These are phyloP conservation scores for Lyophyllum atratum DNA, from an alignment of 768 basidiomycete species.

Conservation along the genomic window DNA sequence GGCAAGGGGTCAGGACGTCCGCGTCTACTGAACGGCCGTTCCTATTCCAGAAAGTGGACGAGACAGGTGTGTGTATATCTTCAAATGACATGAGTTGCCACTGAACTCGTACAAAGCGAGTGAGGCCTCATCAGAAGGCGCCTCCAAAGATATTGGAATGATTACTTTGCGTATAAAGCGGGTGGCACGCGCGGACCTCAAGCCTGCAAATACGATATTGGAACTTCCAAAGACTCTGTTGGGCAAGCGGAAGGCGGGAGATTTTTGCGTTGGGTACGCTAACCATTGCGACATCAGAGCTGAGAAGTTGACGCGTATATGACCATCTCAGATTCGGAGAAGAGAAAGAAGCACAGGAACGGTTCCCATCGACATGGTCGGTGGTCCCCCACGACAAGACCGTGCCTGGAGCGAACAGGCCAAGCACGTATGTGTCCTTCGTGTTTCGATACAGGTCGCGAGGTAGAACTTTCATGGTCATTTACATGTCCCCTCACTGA, in stretches of 20 bases:
- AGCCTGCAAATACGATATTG: constrained; percentile 44
- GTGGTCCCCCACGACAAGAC: constrained; percentile 48
- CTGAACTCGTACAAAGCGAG: constrained; percentile 2
- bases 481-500: not conserved
- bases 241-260: constrained; percentile 41
- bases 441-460: constrained; percentile 63
- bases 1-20: constrained; percentile 55
- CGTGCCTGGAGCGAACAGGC: constrained; percentile 27
- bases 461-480: constrained; percentile 34
- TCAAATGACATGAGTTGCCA: not conserved
- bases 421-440: constrained; percentile 63
- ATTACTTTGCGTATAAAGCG: constrained; percentile 53
- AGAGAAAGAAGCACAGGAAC: constrained; percentile 37
- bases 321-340: constrained; percentile 45
- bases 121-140: constrained; percentile 12
- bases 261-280: constrained; percentile 49
- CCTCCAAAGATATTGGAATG: constrained; percentile 48
- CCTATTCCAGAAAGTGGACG: constrained; percentile 48
- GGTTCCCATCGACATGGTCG: constrained; percentile 54
- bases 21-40: constrained; percentile 58
- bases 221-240: constrained; percentile 32
- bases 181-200: constrained; percentile 23
- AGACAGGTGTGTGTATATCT: constrained; percentile 32
- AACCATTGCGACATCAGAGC: not conserved
- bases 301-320: not conserved